Percentiles rank a stretch among this genome's conserved stretches.
phyloP scores from a whole-genome alignment of 192 early-diverging fungal genomes.

The Gigaspora rosea region DNA sequence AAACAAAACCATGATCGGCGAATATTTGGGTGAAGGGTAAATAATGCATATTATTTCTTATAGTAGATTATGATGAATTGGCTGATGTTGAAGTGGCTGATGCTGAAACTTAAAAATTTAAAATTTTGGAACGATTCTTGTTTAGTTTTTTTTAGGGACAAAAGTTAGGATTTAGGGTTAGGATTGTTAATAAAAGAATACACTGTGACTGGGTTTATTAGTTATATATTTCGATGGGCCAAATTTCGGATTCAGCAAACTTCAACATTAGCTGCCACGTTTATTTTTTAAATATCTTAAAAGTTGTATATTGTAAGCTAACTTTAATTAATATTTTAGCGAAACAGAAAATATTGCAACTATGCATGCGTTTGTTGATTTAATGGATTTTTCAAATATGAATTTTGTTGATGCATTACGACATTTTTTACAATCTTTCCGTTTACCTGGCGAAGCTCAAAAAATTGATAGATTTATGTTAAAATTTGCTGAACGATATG shows the following conservation, averaged over 20 bases:
- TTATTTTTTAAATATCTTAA: background rate
- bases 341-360: conserved; percentile 89
- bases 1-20: conserved; percentile 87
- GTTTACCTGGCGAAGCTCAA: conserved; percentile 91
- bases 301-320: background rate
- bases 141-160: no score
- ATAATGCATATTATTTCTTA: background rate
- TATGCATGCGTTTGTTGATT: conserved; percentile 97
- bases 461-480: conserved; percentile 98
- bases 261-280: background rate
- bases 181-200: no score
- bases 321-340: conserved; percentile 36
- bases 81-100: no score
- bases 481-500: conserved; percentile 92
- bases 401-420: conserved; percentile 81
- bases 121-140: no score
- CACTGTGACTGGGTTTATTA: no score
- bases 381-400: conserved; percentile 76
- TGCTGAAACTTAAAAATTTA: no score
- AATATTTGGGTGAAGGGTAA: conserved; percentile 90
- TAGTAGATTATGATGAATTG: background rate
- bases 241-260: background rate
- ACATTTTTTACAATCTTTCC: conserved; percentile 82
- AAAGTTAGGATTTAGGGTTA: no score
- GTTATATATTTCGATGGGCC: no score